Conservation (phyloP, 1,284 basidiomycete genomes). For the Dichomitus squalens region DNA sequence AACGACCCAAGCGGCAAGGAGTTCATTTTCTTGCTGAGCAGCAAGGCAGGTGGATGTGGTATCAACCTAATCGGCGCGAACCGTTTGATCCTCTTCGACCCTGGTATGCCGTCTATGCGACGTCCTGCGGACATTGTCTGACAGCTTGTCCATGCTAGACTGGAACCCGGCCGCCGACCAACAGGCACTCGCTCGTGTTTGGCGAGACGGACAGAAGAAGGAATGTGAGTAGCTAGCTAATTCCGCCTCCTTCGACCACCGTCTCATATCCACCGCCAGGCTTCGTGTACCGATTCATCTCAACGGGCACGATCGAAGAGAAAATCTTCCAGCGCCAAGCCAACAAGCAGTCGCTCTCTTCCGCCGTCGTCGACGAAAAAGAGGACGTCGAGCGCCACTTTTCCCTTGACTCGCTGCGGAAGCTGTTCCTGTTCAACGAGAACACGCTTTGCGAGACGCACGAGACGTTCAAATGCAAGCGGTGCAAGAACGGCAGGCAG, state of each 20-base stretch:
- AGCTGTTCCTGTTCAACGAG: slow-evolving; percentile 93
- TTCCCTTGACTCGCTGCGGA: slow-evolving; percentile 85
- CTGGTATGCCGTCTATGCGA: slow-evolving; percentile 53
- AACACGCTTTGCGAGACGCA: slow-evolving; percentile 92
- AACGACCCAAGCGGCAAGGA: slow-evolving; percentile 96
- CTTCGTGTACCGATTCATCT: slow-evolving; percentile 98
- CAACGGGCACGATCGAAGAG: slow-evolving; percentile 98
- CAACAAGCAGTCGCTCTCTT: slow-evolving; percentile 95
- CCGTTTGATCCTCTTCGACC: slow-evolving; percentile 94
- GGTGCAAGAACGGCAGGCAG: slow-evolving; percentile 90
- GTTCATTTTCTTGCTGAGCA: slow-evolving; percentile 94
- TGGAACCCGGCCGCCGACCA: slow-evolving; percentile 99
- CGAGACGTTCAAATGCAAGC: slow-evolving; percentile 97
- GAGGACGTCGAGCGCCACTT: slow-evolving; percentile 97
- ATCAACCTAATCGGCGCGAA: slow-evolving; percentile 99
- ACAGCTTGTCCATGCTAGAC: slow-evolving; percentile 51
- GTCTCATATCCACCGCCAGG: slow-evolving; percentile 45
- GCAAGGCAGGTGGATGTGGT: slow-evolving; percentile 97
- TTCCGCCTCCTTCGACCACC: background rate
- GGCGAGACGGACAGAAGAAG: slow-evolving; percentile 99
- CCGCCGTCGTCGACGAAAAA: slow-evolving; percentile 97
- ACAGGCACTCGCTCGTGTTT: slow-evolving; percentile 97
- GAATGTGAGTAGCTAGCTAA: slow-evolving; percentile 67
- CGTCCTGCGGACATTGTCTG: background rate
- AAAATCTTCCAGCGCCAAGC: slow-evolving; percentile 98